These are phyloP conservation scores for Porphyra umbilicalis DNA, from an alignment of 31 red algal species.

Conservation along the genomic window DNA sequence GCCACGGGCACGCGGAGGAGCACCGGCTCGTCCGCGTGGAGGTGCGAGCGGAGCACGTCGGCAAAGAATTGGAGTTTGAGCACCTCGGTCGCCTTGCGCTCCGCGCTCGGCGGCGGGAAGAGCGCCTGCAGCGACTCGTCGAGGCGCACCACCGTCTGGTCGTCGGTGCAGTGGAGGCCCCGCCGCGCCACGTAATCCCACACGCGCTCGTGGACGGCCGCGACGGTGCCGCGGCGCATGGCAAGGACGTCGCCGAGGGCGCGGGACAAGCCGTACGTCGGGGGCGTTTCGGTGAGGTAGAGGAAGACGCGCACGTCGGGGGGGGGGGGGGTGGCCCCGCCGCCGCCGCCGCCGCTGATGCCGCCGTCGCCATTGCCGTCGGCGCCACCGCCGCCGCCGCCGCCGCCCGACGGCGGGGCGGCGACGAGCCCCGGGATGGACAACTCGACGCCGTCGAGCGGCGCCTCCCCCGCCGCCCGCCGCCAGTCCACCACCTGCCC, in stretches of 20 bases:
- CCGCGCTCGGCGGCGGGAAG: slow-evolving; percentile 44
- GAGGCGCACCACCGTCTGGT: slow-evolving; percentile 60
- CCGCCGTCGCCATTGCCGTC: background rate
- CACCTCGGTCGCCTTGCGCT: slow-evolving; percentile 7
- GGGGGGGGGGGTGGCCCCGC: background rate
- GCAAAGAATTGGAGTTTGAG: slow-evolving; percentile 30
- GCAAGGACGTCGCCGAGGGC: slow-evolving; percentile 57
- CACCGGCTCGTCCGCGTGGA: background rate
- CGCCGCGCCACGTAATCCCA: slow-evolving; percentile 88
- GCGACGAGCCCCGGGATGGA: background rate
- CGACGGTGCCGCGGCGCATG: slow-evolving; percentile 39
- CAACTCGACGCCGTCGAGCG: background rate
- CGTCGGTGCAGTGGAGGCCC: slow-evolving; percentile 63
- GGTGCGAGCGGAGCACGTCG: background rate
- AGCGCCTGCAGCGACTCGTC: slow-evolving; percentile 57
- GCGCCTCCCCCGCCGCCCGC: background rate
- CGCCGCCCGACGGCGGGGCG: background rate
- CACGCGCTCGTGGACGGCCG: slow-evolving; percentile 39
- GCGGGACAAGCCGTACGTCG: slow-evolving; percentile 53
- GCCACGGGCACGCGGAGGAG: background rate
- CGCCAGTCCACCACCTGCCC: background rate
- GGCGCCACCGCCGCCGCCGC: background rate
- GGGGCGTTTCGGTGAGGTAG: slow-evolving; percentile 59
- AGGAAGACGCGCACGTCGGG: slow-evolving; percentile 29
- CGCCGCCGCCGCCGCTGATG: no score